These are phyloP conservation scores for Daldinia decipiens DNA, from an alignment of 495 filamentous ascomycete genomes.

Conservation along the genomic window DNA sequence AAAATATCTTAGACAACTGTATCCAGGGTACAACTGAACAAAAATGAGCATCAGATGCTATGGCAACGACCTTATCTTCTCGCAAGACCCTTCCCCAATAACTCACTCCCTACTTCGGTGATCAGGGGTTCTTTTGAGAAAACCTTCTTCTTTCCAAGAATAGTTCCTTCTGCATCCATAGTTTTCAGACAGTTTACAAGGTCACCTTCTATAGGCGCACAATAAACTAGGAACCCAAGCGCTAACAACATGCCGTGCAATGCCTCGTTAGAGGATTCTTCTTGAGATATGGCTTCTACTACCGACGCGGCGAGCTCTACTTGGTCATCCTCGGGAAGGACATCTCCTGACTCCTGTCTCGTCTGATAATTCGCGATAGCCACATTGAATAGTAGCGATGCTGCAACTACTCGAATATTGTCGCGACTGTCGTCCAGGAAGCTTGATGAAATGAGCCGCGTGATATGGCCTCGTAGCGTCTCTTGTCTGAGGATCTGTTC, in stretches of 20 bases:
- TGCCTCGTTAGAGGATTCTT: slow-evolving; percentile 74
- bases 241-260: slow-evolving; percentile 76
- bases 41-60: not conserved
- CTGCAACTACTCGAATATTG: slow-evolving; percentile 75
- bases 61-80: slow-evolving; percentile 21
- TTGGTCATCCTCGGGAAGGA: slow-evolving; percentile 72
- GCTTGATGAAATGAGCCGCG: slow-evolving; percentile 61
- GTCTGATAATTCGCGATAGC: slow-evolving; percentile 73
- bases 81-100: slow-evolving; percentile 56
- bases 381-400: slow-evolving; percentile 86
- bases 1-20: not conserved
- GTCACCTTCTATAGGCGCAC: slow-evolving; percentile 71
- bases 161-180: slow-evolving; percentile 72
- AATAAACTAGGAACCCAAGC: slow-evolving; percentile 78
- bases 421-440: slow-evolving; percentile 65
- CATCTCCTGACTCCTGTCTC: slow-evolving; percentile 67
- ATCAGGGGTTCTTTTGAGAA: slow-evolving; percentile 67
- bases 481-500: slow-evolving; percentile 53
- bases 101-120: slow-evolving; percentile 63
- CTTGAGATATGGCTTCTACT: slow-evolving; percentile 76
- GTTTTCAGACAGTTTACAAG: slow-evolving; percentile 77
- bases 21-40: not conserved
- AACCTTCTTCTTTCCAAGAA: slow-evolving; percentile 63
- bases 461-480: slow-evolving; percentile 53
- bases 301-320: slow-evolving; percentile 81